A percentile compares a stretch with the other conserved stretches of the same genome.
These are phyloP conservation scores for Fragilariopsis cylindrus DNA, from an alignment of 108 stramenopile genomes.

Conservation along the genomic window DNA sequence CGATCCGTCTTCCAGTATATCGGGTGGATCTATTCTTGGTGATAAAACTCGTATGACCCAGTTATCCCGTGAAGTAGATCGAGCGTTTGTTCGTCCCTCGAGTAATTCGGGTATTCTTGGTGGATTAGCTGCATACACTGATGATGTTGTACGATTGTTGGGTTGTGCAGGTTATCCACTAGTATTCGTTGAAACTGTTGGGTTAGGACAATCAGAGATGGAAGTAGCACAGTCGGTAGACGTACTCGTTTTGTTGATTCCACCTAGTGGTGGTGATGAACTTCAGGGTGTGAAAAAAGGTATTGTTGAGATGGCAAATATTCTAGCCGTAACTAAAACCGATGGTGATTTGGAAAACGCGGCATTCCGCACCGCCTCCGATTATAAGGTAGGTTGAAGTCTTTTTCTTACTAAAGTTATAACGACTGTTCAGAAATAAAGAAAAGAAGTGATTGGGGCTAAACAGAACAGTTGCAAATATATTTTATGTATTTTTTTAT, in stretches of 20 bases:
- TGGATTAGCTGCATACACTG: conserved; percentile 90
- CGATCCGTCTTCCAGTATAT: conserved; percentile 87
- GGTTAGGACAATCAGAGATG: conserved; percentile 95
- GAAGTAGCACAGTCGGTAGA: conserved; percentile 89
- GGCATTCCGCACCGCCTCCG: conserved; percentile 67
- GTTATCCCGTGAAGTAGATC: conserved; percentile 64
- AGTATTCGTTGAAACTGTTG: conserved; percentile 96
- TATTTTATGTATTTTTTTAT: too few species aligned
- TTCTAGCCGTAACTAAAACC: conserved; percentile 94
- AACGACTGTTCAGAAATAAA: too few species aligned
- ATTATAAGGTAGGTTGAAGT: conserved; percentile 39
- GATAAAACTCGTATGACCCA: conserved; percentile 97
- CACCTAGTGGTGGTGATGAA: conserved; percentile 97
- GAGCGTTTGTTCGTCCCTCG: conserved; percentile 93
- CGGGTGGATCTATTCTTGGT: conserved; percentile 96
- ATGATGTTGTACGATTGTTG: conserved; percentile 93
- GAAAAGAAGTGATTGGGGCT: too few species aligned
- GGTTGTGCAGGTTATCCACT: conserved; percentile 87
- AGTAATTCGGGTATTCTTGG: conserved; percentile 87
- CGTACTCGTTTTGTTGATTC: conserved; percentile 85
- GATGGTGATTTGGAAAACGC: conserved; percentile 82
- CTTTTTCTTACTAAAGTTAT: too few species aligned
- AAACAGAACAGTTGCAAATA: too few species aligned
- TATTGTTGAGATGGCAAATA: conserved; percentile 95
- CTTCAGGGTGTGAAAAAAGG: conserved; percentile 97